Evolutionary conservation across 2,329 filamentous ascomycete genomes (phyloP), one percentile per base, ranked within the genome.

Genomic region (Colletotrichum sansevieriae): DNA sequence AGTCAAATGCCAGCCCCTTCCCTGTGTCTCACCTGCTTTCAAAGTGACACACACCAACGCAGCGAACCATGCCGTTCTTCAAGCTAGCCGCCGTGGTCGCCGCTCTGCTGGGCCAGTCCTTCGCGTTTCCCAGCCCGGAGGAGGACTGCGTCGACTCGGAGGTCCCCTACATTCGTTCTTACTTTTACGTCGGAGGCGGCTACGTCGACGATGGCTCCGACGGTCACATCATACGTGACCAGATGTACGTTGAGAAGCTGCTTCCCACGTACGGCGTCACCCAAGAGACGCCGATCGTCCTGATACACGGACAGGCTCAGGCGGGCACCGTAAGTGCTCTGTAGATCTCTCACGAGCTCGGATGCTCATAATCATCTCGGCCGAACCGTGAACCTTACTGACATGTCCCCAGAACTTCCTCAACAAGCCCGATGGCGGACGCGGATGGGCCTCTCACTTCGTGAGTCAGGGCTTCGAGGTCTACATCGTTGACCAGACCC

Each of bases 181-280:
- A 73, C 66, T 80, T 82, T 72, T 81, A 80, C 63, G 73, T 78
- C 7, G 80, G 80, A 37, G 81, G 80, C 5, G 66, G 72, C 3
- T 82, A 81, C 70, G 76, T 74, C 37, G 49, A 73, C 33, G 73
- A 78, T 54, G 74, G 71, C 12, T 62, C 71, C 2, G 77, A 77
- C 2, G 75, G 72, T 4, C 76, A 80, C 67, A 72, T 76, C 47
- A 72, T 76, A 22, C 74, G 75, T 33, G 79, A 80, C 61, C 85
- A 88, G 76, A 85, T 87, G 79, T 87, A 88, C 71, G 83, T 87
- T 33, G 86, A 88, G 76, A 79, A 78, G 63, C 77, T 87, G 15
- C 71, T 72, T 7, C 83, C 84, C 13, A 68, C 73, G 6, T 25
- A 54, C 10, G 74, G 73, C 39, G 72, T 66, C 37, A 71, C 57